Conservation (phyloP, 495 filamentous ascomycete species). For the Jackrogersella minutella region DNA sequence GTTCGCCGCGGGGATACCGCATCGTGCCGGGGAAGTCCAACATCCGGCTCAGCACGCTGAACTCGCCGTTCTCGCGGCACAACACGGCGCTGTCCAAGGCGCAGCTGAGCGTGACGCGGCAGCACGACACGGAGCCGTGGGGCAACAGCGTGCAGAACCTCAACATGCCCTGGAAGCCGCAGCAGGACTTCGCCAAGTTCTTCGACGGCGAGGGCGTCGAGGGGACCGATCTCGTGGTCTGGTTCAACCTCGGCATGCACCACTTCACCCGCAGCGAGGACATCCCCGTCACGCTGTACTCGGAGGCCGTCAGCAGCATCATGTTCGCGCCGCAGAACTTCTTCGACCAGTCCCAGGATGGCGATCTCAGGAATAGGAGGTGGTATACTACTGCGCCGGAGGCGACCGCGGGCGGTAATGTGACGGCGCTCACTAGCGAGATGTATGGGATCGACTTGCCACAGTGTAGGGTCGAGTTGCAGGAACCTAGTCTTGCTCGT, state of each 20-base stretch:
- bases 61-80: conserved; percentile 56
- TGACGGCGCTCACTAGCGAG: conserved; percentile 16
- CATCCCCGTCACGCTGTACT: conserved; percentile 61
- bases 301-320: conserved; percentile 55
- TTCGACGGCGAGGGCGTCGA: conserved; percentile 62
- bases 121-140: conserved; percentile 62
- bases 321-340: conserved; percentile 60
- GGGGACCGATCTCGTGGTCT: conserved; percentile 58
- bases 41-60: conserved; percentile 56
- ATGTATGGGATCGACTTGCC: conserved; percentile 31
- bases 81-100: conserved; percentile 57
- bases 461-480: conserved; percentile 26
- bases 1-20: conserved; percentile 63
- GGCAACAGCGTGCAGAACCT: conserved; percentile 58
- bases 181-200: conserved; percentile 62
- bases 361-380: conserved; percentile 36
- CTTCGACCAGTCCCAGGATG: conserved; percentile 40
- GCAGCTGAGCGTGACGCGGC: conserved; percentile 58
- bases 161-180: conserved; percentile 55
- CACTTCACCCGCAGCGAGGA: conserved; percentile 64
- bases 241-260: conserved; percentile 67
- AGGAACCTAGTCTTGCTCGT: conserved; percentile 25
- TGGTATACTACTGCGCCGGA: conserved; percentile 41
- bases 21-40: conserved; percentile 54
- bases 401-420: background rate